These are phyloP conservation scores for Puccinia triticina DNA, from an alignment of 1,284 basidiomycete genomes.

Conservation along the genomic window DNA sequence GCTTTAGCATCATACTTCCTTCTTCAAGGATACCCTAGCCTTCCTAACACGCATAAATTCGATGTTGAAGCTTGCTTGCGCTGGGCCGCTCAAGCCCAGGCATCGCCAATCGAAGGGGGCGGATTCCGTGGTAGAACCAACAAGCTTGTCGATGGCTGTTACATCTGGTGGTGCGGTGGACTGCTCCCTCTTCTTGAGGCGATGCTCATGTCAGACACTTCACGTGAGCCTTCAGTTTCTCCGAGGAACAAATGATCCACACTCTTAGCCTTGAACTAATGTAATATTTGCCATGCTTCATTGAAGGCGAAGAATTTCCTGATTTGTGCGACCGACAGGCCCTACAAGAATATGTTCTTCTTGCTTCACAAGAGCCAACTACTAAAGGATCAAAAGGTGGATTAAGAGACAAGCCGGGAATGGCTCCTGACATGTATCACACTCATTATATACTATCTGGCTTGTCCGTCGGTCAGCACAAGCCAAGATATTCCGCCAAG, in stretches of 20 bases:
- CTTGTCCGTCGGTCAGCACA: slow-evolving; percentile 80
- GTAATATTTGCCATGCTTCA: neutral
- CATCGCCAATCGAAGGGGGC: slow-evolving; percentile 77
- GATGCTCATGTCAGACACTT: slow-evolving; percentile 63
- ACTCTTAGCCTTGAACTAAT: neutral
- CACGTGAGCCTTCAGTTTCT: neutral
- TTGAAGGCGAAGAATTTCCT: neutral
- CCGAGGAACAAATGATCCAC: neutral
- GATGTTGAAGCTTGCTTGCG: neutral
- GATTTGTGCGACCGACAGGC: slow-evolving; percentile 57
- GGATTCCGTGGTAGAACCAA: slow-evolving; percentile 93
- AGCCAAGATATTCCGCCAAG: slow-evolving; percentile 3
- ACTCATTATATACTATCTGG: slow-evolving; percentile 87
- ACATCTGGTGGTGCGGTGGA: slow-evolving; percentile 97
- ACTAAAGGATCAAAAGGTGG: slow-evolving; percentile 18
- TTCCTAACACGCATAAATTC: slow-evolving; percentile 32
- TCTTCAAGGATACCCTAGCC: slow-evolving; percentile 5
- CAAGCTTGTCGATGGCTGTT: slow-evolving; percentile 98
- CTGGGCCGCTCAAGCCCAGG: slow-evolving; percentile 68
- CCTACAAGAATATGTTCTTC: slow-evolving; percentile 59
- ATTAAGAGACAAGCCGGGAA: slow-evolving; percentile 38
- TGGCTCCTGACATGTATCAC: slow-evolving; percentile 78
- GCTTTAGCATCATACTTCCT: slow-evolving; percentile 82
- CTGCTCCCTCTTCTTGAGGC: slow-evolving; percentile 77
- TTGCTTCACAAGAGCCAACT: slow-evolving; percentile 56